A percentile compares a stretch with the other conserved stretches of the same genome.
Evolutionary conservation across 2,329 filamentous ascomycete species (phyloP).

Genomic region (Periconia sp.): DNA sequence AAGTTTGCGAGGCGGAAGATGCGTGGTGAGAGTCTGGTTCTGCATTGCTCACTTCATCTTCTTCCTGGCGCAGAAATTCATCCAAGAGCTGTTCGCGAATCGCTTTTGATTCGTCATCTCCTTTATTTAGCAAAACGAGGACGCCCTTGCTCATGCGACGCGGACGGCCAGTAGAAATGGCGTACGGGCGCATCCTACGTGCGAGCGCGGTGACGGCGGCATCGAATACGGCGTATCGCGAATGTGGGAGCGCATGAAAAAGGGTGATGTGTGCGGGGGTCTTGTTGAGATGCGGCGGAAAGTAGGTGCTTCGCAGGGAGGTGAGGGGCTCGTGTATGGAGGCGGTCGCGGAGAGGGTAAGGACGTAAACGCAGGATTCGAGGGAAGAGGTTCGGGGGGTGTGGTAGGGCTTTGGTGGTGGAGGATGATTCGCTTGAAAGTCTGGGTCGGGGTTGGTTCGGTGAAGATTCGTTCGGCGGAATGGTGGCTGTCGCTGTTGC

Average conservation of each 20-base stretch:
- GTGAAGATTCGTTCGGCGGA: neutral
- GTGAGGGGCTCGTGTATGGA: conserved; percentile 44
- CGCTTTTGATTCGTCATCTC: conserved; percentile 34
- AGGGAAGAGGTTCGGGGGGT: conserved; percentile 32
- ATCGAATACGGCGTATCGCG: conserved; percentile 39
- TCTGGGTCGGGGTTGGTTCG: neutral
- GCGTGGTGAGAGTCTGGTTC: no score
- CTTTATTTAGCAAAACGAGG: conserved; percentile 38
- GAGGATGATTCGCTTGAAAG: neutral
- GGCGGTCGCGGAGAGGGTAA: conserved; percentile 46
- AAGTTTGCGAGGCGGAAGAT: no score
- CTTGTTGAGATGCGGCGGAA: conserved; percentile 47
- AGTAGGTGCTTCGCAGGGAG: conserved; percentile 43
- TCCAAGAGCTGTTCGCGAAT: conserved; percentile 39
- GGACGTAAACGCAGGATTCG: conserved; percentile 45
- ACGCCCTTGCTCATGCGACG: conserved; percentile 48
- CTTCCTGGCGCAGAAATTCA: conserved; percentile 28
- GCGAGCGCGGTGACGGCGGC: conserved; percentile 34
- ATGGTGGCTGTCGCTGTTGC: neutral
- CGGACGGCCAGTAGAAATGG: conserved; percentile 40
- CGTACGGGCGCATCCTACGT: conserved; percentile 36
- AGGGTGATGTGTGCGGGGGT: conserved; percentile 49
- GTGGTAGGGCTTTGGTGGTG: conserved; percentile 11
- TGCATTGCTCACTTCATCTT: neutral
- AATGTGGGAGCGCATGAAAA: conserved; percentile 50